phyloP scores from a whole-genome alignment of 805 yeast genomes.

The Babjeviella inositovora region DNA sequence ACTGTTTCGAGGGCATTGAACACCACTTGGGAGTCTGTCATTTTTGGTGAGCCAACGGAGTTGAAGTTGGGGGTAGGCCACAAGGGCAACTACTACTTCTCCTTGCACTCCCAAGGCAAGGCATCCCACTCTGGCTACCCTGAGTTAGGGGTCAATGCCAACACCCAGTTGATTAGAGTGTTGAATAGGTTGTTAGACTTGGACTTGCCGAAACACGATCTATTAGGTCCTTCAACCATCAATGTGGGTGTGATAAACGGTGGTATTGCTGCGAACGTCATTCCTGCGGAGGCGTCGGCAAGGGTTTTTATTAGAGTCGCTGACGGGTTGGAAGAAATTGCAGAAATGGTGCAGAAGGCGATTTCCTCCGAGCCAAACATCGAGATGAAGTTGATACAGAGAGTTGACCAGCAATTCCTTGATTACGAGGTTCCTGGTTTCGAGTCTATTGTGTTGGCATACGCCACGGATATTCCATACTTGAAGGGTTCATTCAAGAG shows the following conservation, averaged over 20 bases:
- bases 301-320: conserved; percentile 36
- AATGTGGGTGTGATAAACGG: conserved; percentile 42
- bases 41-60: conserved; percentile 70
- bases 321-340: conserved; percentile 19
- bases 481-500: conserved; percentile 19
- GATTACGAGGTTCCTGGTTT: conserved; percentile 55
- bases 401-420: conserved; percentile 23
- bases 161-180: conserved; percentile 33
- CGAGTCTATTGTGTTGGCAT: conserved; percentile 30
- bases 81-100: conserved; percentile 34
- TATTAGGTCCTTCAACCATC: conserved; percentile 44
- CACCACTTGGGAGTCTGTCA: conserved; percentile 37
- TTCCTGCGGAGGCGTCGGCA: conserved; percentile 43
- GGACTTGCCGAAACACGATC: conserved; percentile 29
- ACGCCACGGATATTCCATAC: conserved; percentile 32
- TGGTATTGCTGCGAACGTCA: conserved; percentile 53
- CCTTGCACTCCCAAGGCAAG: conserved; percentile 30
- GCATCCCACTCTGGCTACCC: conserved; percentile 63
- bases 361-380: conserved; percentile 12
- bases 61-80: conserved; percentile 55
- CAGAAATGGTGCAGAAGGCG: conserved; percentile 14
- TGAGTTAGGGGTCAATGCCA: conserved; percentile 48
- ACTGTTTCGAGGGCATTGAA: conserved; percentile 20
- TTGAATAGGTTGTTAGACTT: conserved; percentile 24
- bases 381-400: conserved; percentile 5